Base-by-base conservation (phyloP, 1,284 basidiomycete genomes). In the Papiliotrema terrestris region DNA sequence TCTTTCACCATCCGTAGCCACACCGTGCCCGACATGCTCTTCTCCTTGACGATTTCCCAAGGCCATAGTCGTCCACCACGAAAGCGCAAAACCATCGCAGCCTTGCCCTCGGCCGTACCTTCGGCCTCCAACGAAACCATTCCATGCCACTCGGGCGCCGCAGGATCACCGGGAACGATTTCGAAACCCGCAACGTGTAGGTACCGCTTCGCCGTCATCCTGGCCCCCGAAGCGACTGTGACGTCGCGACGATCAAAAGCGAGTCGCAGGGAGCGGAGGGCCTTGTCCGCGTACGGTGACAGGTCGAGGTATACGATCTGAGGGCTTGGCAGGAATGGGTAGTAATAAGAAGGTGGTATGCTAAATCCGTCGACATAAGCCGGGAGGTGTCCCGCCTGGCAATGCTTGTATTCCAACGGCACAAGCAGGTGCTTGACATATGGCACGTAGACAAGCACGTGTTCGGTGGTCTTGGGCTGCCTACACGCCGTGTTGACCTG, bases 261-360 rank as follows among this genome's bases (percentile, higher is more conserved):
- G 15, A 78, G 56, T 15, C 77, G 64, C 13, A 78, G 45, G 3
- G 71, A 65, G 22, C 56, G 38, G 42, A 67, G 49, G 4, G 71
- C 70, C 45, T 64, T 62, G n/a, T 61, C 48, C 1, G 65, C 71
- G 52, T 65, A 78, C 19, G 73, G 75, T 11, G 61, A 56, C 37
- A 78, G 65, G 56, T 77, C 69, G 55, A 77, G 69, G 57, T 67
- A 71, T 49, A 78, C 49, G 48, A 78, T 68, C 56, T 74, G 71
- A 20, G 76, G 74, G 2, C 61, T 46, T 0, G 75, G 68, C 4
- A 78, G 62, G 55, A 77, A 70, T 8, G 73, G 68, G 57, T 74
- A 69, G 56, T 75, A 76, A 62, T 77, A 77, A 1, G 72, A 71
- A n/a, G 77, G 77, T 17, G 76, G 69, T 8, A 76, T 52, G n/a